These are phyloP conservation scores for Starmerella vaccinii DNA, from an alignment of 805 yeast species.

Conservation along the genomic window DNA sequence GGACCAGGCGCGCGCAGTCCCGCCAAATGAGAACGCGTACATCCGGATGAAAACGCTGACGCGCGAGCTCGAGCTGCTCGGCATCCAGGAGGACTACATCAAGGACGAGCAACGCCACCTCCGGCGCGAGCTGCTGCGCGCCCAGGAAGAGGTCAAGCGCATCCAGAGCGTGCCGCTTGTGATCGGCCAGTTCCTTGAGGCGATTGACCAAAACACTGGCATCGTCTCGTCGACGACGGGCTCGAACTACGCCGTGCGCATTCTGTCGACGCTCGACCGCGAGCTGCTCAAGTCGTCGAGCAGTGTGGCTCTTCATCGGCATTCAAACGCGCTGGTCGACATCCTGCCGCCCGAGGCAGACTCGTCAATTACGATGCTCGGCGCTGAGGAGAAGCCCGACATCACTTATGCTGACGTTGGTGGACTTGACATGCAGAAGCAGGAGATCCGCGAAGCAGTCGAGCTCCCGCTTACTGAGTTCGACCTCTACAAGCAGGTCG, in stretches of 20 bases:
- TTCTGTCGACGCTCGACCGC: conserved; percentile 85
- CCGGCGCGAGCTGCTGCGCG: conserved; percentile 86
- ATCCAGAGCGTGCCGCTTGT: conserved; percentile 96
- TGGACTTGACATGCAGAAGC: conserved; percentile 98
- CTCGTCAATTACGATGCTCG: conserved; percentile 86
- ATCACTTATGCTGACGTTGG: conserved; percentile 98
- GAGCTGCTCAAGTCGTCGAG: conserved; percentile 90
- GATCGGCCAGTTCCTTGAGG: conserved; percentile 95
- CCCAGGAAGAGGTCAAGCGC: conserved; percentile 96
- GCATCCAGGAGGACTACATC: conserved; percentile 89
- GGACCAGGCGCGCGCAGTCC: conserved; percentile 9
- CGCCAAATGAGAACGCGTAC: conserved; percentile 51
- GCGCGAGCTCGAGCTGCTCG: conserved; percentile 74
- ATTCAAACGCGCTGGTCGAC: conserved; percentile 94
- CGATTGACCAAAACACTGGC: conserved; percentile 92
- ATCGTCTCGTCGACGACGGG: conserved; percentile 97
- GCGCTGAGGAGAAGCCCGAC: conserved; percentile 89
- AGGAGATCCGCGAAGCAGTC: conserved; percentile 97
- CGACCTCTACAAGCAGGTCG: conserved; percentile 91
- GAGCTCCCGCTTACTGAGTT: conserved; percentile 94
- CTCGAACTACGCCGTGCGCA: conserved; percentile 91
- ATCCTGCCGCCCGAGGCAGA: conserved; percentile 98
- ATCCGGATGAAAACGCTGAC: conserved; percentile 77
- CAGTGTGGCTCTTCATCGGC: conserved; percentile 95
- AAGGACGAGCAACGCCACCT: conserved; percentile 97